These are phyloP conservation scores for Puccinia hordei DNA, from an alignment of 1,284 basidiomycete species.

Conservation along the genomic window DNA sequence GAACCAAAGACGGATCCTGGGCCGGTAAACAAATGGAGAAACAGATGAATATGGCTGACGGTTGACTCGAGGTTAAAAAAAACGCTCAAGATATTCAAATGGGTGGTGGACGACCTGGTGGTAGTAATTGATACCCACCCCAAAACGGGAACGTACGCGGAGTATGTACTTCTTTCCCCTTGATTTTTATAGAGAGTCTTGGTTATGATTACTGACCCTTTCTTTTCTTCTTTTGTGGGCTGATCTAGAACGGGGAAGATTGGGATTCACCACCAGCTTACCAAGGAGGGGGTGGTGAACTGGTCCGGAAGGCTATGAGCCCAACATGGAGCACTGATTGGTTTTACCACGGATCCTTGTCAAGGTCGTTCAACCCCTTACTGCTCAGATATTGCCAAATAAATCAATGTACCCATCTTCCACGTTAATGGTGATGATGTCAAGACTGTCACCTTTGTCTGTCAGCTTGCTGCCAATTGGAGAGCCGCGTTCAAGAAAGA, in stretches of 20 bases:
- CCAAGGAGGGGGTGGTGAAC: slow-evolving; percentile 28
- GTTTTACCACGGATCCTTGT: too few species aligned
- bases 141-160: slow-evolving; percentile 4
- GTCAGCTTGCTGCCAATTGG: too few species aligned
- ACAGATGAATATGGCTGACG: slow-evolving; percentile 45
- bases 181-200: too few species aligned
- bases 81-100: slow-evolving; percentile 42
- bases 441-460: too few species aligned
- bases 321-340: not conserved
- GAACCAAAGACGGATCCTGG: slow-evolving; percentile 42
- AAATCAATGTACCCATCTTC: too few species aligned
- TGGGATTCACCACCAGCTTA: slow-evolving; percentile 48
- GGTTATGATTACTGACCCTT: not conserved
- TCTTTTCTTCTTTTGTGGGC: not conserved
- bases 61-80: slow-evolving; percentile 35
- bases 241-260: slow-evolving; percentile 29
- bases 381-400: not conserved
- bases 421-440: too few species aligned
- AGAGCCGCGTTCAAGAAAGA: too few species aligned
- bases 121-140: slow-evolving; percentile 8
- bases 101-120: slow-evolving; percentile 26
- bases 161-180: slow-evolving; percentile 12
- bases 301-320: not conserved
- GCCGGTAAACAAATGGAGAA: slow-evolving; percentile 40
- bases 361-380: too few species aligned